Evolutionary conservation across 2,329 filamentous ascomycete genomes (phyloP).

Genomic region (Chaetomium globosum): DNA sequence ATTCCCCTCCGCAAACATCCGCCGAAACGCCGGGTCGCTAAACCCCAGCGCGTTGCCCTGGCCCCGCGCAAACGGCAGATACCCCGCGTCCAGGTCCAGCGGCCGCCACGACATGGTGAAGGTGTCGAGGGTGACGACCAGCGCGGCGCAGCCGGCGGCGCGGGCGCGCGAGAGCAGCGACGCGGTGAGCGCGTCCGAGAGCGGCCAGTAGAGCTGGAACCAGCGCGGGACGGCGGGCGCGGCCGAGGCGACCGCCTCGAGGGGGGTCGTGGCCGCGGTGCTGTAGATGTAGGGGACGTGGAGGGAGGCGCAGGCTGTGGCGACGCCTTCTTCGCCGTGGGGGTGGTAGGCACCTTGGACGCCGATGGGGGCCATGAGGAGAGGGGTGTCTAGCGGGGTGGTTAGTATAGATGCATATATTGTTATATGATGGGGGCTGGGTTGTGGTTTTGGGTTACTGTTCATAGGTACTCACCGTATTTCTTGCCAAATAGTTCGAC

Average conservation of each 20-base stretch:
- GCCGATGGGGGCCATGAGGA: conserved; percentile 69
- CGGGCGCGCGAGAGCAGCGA: conserved; percentile 66
- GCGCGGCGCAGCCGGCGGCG: conserved; percentile 61
- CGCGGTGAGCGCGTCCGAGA: conserved; percentile 64
- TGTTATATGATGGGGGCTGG: conserved; percentile 12
- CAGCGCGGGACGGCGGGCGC: conserved; percentile 57
- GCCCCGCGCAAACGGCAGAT: conserved; percentile 61
- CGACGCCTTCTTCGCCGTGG: conserved; percentile 66
- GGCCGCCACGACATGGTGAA: conserved; percentile 64
- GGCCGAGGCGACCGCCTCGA: conserved; percentile 67
- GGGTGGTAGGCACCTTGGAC: conserved; percentile 69
- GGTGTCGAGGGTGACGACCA: conserved; percentile 74
- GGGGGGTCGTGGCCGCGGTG: conserved; percentile 62
- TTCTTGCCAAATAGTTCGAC: conserved; percentile 56
- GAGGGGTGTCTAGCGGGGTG: conserved; percentile 47
- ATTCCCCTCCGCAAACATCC: conserved; percentile 55
- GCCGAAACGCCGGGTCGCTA: conserved; percentile 66
- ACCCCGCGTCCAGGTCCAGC: conserved; percentile 65
- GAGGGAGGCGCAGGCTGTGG: conserved; percentile 62
- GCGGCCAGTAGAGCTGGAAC: conserved; percentile 78
- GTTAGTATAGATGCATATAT: neutral
- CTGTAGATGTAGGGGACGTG: conserved; percentile 68
- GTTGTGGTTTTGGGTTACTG: neutral
- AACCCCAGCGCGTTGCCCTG: conserved; percentile 65
- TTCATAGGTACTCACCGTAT: conserved; percentile 43